Conservation (phyloP, 805 yeast species). For the Lachancea dasiensis region DNA sequence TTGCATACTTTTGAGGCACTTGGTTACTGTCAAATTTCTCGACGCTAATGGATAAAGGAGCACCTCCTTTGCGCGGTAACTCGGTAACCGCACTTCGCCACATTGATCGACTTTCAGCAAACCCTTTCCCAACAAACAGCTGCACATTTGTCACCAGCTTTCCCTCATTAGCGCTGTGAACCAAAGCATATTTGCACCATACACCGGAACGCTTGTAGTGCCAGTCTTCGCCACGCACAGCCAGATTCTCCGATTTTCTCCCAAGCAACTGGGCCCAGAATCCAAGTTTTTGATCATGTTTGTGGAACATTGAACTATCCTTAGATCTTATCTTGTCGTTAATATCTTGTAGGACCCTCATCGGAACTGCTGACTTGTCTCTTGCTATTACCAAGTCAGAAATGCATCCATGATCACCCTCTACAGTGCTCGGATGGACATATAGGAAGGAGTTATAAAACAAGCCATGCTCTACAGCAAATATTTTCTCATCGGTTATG, state of each 20-base stretch:
- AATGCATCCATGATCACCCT: constrained; percentile 29
- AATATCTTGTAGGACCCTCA: constrained; percentile 34
- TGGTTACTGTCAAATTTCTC: neutral
- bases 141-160: constrained; percentile 43
- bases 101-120: constrained; percentile 53
- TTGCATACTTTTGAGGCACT: neutral
- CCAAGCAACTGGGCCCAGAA: constrained; percentile 4
- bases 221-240: constrained; percentile 36
- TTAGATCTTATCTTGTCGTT: constrained; percentile 24
- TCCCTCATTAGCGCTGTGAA: constrained; percentile 30
- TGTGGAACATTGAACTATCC: constrained; percentile 28
- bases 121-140: constrained; percentile 48
- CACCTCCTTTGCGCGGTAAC: neutral
- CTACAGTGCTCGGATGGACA: constrained; percentile 16
- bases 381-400: constrained; percentile 41
- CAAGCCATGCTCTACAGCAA: constrained; percentile 11
- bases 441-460: constrained; percentile 26
- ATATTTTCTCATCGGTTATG: constrained; percentile 20
- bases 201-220: constrained; percentile 41
- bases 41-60: constrained; percentile 4
- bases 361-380: constrained; percentile 34
- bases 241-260: neutral
- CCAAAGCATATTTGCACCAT: constrained; percentile 44
- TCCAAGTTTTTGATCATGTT: constrained; percentile 19
- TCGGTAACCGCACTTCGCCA: constrained; percentile 39